These are phyloP conservation scores for Suillus sp. DNA, from an alignment of 768 basidiomycete species.

Conservation along the genomic window DNA sequence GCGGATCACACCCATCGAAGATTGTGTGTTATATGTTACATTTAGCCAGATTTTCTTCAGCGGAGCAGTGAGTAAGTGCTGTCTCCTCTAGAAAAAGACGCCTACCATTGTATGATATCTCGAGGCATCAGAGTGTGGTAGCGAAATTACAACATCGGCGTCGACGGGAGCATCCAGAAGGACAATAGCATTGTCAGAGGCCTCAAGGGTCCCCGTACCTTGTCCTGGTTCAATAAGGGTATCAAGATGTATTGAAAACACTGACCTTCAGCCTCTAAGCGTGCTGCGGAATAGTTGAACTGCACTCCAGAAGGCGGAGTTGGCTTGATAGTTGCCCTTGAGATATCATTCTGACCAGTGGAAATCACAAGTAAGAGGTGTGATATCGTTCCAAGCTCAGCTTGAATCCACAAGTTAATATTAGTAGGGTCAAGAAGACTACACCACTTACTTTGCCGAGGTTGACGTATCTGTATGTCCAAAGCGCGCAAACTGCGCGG, in stretches of 20 bases:
- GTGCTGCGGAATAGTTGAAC: constrained; percentile 48
- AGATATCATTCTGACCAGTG: constrained; percentile 70
- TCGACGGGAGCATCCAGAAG: constrained; percentile 51
- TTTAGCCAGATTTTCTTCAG: constrained; percentile 66
- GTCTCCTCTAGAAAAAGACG: constrained; percentile 14
- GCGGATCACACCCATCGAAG: constrained; percentile 55
- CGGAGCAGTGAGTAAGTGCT: constrained; percentile 10
- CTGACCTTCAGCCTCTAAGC: constrained; percentile 39
- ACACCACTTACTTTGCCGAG: constrained; percentile 39
- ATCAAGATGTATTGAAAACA: constrained; percentile 13
- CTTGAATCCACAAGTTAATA: constrained; percentile 37
- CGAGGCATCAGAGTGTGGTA: constrained; percentile 72
- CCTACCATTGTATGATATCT: constrained; percentile 63
- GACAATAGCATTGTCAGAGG: constrained; percentile 45
- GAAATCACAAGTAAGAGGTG: constrained; percentile 57
- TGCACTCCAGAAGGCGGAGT: constrained; percentile 53
- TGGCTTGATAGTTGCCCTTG: constrained; percentile 54
- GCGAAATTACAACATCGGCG: constrained; percentile 46
- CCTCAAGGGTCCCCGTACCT: constrained; percentile 36
- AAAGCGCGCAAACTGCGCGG: constrained; percentile 64
- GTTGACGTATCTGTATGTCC: constrained; percentile 63
- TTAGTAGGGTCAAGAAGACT: constrained; percentile 16
- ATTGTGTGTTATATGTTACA: constrained; percentile 66
- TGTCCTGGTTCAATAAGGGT: constrained; percentile 11
- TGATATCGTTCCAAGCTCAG: constrained; percentile 63